A percentile compares a stretch with the other conserved stretches of the same genome.
Evolutionary conservation across 139 green algal species (phyloP).

Genomic region (Closterium sp.): DNA sequence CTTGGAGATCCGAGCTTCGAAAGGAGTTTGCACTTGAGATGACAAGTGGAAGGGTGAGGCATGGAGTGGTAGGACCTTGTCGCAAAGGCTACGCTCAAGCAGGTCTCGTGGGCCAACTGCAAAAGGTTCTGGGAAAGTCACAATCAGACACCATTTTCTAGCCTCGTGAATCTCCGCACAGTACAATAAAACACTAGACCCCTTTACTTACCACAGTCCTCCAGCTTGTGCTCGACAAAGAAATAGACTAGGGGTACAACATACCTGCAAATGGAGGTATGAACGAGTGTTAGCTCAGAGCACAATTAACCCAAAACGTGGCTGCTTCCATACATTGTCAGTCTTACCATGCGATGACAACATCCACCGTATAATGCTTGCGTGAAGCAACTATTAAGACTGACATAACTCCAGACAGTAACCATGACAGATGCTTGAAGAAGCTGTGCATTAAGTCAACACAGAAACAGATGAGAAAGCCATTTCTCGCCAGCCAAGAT

Average conservation of each 20-base stretch:
- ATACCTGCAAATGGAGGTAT: conserved; percentile 55
- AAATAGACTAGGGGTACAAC: conserved; percentile 85
- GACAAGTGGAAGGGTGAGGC: background rate
- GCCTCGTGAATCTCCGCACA: too few species aligned
- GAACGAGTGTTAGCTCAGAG: background rate
- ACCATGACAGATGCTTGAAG: background rate
- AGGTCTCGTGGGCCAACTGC: background rate
- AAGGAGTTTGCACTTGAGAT: background rate
- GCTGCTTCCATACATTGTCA: background rate
- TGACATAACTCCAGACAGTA: conserved; percentile 21
- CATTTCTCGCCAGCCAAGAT: too few species aligned
- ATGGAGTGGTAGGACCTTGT: background rate
- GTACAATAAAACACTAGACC: background rate
- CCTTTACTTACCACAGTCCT: background rate
- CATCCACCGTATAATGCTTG: conserved; percentile 82
- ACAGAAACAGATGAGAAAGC: background rate
- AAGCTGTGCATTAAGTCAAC: background rate
- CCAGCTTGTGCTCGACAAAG: conserved; percentile 19
- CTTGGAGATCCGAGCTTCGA: background rate
- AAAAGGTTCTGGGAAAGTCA: background rate
- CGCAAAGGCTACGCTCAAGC: background rate
- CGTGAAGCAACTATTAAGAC: conserved; percentile 82
- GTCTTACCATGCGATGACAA: conserved; percentile 45
- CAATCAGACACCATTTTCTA: too few species aligned
- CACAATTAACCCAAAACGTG: background rate